Base-by-base conservation (phyloP, 2,329 filamentous ascomycete genomes). In the Chalaropsis ovoidea region DNA sequence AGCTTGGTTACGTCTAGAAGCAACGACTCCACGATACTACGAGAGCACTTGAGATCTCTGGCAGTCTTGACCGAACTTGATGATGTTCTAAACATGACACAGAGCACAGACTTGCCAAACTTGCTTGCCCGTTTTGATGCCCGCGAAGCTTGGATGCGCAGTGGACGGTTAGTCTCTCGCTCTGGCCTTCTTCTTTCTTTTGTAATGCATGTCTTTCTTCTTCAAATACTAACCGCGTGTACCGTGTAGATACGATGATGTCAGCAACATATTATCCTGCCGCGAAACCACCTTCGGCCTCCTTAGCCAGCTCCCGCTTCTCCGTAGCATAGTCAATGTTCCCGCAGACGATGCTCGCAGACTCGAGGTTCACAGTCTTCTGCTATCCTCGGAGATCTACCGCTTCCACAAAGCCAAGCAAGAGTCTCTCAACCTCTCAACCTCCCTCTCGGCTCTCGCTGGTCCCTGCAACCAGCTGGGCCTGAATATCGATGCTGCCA, bases 381-480 rank as follows among this genome's bases (percentile, higher is more conserved):
- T 95, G 2, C 79, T 87, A 56, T 87, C 90, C 6, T 88, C 93
- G 0, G 79, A 81, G 4, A 82, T 95, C 27, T 89, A 89, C 70
- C 84, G 91, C 58, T 87, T 86, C 69, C 92, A 96, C 71, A 86
- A 87, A 68, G 87, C 88, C 3, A 82, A 88, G 1, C 92, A 97
- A 72, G 91, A 95, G 71, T 93, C 91, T 0, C 76, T 99, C 31
- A 92, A 91, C 69, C 84, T 91, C 13, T 88, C 91, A 13, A 94
- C 92, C 1, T 86, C 87, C 31, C 80, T 99, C n/a, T 88, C 85
- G 13, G 85, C 89, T 65, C 80, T 97, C 31, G 83, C 91, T n/a
- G 73, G 79, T 5, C 78, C 85, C 2, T 94, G 89, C 72, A 80
- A 82, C 67, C 78, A 82, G 0, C 75, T 90, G n/a, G 89, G 88